Percentiles rank a stretch among this genome's conserved stretches.
phyloP scores from a whole-genome alignment of 139 green algal genomes.

The Haematococcus lacustris region DNA sequence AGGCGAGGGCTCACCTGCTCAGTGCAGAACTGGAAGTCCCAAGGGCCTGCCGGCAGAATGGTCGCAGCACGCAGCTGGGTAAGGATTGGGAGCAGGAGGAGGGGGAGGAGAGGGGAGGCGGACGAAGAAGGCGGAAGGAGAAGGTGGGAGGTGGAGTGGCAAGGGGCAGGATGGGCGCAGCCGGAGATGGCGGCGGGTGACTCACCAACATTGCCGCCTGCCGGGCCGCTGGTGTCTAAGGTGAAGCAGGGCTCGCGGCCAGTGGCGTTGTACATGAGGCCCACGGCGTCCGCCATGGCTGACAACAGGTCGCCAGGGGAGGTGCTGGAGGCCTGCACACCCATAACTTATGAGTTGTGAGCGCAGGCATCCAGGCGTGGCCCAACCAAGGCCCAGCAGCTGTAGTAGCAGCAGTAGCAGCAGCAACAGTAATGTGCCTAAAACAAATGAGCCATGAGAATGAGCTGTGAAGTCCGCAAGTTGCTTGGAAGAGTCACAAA shows the following conservation, averaged over 20 bases:
- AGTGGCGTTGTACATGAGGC: constrained; percentile 52
- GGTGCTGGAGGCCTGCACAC: no score
- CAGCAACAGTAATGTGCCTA: no score
- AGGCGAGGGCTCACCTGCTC: constrained; percentile 54
- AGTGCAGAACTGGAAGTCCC: constrained; percentile 71
- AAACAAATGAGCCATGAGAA: no score
- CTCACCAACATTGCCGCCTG: constrained; percentile 19
- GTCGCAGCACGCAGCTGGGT: neutral
- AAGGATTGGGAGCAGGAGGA: neutral
- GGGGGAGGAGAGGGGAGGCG: neutral
- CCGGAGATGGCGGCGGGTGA: no score
- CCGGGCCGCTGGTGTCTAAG: constrained; percentile 19
- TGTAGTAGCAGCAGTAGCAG: no score
- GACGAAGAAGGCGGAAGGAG: neutral
- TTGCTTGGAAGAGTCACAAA: no score
- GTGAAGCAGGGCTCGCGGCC: constrained; percentile 33
- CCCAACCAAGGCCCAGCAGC: no score
- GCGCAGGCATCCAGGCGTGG: no score
- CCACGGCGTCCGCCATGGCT: constrained; percentile 25
- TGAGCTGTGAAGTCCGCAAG: no score
- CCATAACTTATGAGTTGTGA: no score
- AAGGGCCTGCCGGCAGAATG: constrained; percentile 21
- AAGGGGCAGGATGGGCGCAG: no score
- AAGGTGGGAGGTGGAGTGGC: no score
- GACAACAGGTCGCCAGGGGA: constrained; percentile 23